A percentile compares a stretch with the other conserved stretches of the same genome.
These are phyloP conservation scores for Salix dunnii DNA, from an alignment of 345 rosid species.

Conservation along the genomic window DNA sequence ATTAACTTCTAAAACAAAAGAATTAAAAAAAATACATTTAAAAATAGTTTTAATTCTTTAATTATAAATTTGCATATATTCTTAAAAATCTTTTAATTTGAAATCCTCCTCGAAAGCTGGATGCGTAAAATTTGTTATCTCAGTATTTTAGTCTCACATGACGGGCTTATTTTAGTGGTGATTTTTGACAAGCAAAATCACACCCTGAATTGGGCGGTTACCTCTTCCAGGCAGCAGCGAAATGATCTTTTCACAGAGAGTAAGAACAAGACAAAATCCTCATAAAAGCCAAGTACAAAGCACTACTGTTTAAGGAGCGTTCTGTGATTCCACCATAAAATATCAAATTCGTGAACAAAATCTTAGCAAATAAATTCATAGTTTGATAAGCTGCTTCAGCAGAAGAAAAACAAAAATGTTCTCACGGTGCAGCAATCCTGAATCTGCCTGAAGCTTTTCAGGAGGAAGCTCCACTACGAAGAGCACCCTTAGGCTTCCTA, in stretches of 20 bases:
- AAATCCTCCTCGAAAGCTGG: too few species aligned
- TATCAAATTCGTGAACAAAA: background rate
- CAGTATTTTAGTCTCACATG: too few species aligned
- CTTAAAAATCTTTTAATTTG: too few species aligned
- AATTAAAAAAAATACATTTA: too few species aligned
- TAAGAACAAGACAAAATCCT: background rate
- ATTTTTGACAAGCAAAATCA: background rate
- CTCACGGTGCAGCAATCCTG: background rate
- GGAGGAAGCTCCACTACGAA: conserved; percentile 27
- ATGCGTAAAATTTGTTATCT: too few species aligned
- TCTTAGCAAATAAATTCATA: background rate
- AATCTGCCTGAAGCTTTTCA: conserved; percentile 2
- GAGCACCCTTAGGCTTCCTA: conserved; percentile 33
- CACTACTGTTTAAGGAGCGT: background rate
- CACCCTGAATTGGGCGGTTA: background rate
- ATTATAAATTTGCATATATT: too few species aligned
- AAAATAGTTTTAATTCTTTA: too few species aligned
- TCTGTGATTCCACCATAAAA: background rate
- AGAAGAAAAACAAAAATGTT: background rate
- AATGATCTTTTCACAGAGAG: background rate
- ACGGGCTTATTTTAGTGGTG: too few species aligned
- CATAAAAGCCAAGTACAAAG: background rate
- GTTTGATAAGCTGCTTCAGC: background rate
- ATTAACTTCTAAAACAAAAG: too few species aligned
- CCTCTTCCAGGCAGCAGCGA: background rate